Evolutionary conservation across 495 filamentous ascomycete species (phyloP), one percentile per base, ranked within the genome.

Genomic region (Jackrogersella multiformis): DNA sequence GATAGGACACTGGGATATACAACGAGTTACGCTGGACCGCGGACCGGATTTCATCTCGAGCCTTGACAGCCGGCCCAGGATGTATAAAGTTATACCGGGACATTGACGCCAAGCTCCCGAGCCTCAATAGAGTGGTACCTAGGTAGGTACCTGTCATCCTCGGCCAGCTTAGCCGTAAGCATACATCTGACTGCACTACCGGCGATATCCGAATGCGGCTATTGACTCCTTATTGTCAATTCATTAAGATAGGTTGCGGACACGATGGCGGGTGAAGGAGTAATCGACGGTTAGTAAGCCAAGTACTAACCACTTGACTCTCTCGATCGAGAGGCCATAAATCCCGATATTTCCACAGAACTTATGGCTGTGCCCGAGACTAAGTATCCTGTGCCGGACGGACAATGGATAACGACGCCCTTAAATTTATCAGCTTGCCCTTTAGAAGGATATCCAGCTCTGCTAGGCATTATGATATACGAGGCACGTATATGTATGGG

Each of bases 161-260:
- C 20, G 23, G 23, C 20, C 10, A 46, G 23, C 21, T 15, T 7
- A 4, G 42, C 21, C 42, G 18, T 26, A 21, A 46, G 21, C 21
- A n/a, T 46, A 26, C 9, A 18, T 26, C 12, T 3, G 30, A 23
- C 12, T 20, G 24, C 20, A 30, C 35, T 30, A 52, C 24, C 64
- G 51, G 51, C 41, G 56, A 56, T 55, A 42, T 23, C 35, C 49
- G 42, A 49, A 35, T 13, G 42, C 21, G 12, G 26, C 42, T 57
- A 57, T 61, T 21, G 44, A 34, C 26, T 15, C 52, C 35, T 42
- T 28, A 36, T 34, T 35, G 24, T 51, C 20, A 56, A 7, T 5
- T 46, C 4, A 51, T 8, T 20, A 10, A 6, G 15, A 48, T 16
- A 4, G 5, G 32, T 42, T 4, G 1, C 34, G 0, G 7, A 26